phyloP scores from a whole-genome alignment of 2,329 filamentous ascomycete species.

The Aspergillus brunneoviolaceus region DNA sequence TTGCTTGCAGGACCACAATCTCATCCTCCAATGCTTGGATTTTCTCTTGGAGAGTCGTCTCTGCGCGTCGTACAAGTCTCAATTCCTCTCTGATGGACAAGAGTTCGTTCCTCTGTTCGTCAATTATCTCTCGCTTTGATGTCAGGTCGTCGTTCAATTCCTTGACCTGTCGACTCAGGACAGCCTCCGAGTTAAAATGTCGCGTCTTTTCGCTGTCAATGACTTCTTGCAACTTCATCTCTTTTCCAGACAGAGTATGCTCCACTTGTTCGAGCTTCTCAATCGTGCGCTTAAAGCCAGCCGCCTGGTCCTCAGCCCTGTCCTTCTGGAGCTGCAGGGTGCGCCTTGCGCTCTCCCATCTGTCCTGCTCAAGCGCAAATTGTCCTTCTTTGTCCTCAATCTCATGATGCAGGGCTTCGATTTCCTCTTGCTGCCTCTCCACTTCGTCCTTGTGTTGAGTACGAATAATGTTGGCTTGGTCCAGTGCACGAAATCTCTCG shows the following conservation, averaged over 20 bases:
- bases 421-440: slow-evolving; percentile 55
- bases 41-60: slow-evolving; percentile 63
- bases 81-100: slow-evolving; percentile 67
- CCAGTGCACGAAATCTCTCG: slow-evolving; percentile 58
- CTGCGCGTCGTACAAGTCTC: slow-evolving; percentile 64
- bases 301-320: slow-evolving; percentile 66
- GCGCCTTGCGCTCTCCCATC: slow-evolving; percentile 68
- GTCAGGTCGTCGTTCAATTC: slow-evolving; percentile 71
- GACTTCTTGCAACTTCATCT: slow-evolving; percentile 65
- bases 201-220: slow-evolving; percentile 70
- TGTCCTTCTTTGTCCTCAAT: slow-evolving; percentile 69
- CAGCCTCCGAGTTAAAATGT: slow-evolving; percentile 68
- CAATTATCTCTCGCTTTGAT: slow-evolving; percentile 63
- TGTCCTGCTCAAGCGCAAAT: slow-evolving; percentile 69
- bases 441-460: slow-evolving; percentile 56
- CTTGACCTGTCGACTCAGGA: slow-evolving; percentile 70
- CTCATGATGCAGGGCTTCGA: slow-evolving; percentile 62
- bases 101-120: slow-evolving; percentile 65
- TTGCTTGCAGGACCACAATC: slow-evolving; percentile 69
- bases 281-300: slow-evolving; percentile 68
- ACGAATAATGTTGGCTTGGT: slow-evolving; percentile 61
- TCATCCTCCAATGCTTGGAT: slow-evolving; percentile 71
- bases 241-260: slow-evolving; percentile 66
- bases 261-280: slow-evolving; percentile 68
- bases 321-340: slow-evolving; percentile 65